Evolutionary conservation across 306 rosid species (phyloP), one percentile per base, ranked within the genome.

Genomic region (Pterocarpus santalinus): DNA sequence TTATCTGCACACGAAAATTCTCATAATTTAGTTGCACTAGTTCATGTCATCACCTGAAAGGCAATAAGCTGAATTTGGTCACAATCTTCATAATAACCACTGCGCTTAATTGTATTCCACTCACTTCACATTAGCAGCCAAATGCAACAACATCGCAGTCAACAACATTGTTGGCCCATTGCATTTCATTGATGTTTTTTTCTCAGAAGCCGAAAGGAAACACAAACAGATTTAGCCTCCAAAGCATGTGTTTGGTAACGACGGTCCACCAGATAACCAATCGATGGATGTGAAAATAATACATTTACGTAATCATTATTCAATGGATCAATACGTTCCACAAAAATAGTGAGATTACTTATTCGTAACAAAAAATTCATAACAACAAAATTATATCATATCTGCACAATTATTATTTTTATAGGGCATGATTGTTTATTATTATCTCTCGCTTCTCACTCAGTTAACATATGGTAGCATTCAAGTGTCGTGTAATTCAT

Each of bases 31-130:
- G 35, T 14, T 72, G 35, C 34, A 7, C 38, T 39, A 10, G 17
- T 16, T 64, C 22, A 38, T 64, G 68, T 53, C 61, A n/a, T 63
- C 49, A 38, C 61, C 17, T 61, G 44, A 32, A 67, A 67, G 66
- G 32, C 72, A 82, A 38, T 68, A 36, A 61, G 28, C 44, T 76
- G 77, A 82, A 64, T 70, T 77, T 63, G 79, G 69, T 82, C 79
- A 53, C 64, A 15, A 13, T 34, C 13, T 70, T 77, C 75, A 82
- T 82, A 44, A 62, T 76, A 38, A 16, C 38, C 39, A 60, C 35
- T 17, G 7, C 16, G 2, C 63, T 22, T 6, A 57, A 66, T 82
- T 2, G 75, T 76, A 2, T 61, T 61, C 66, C 67, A 15, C 46
- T 74, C 22, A 44, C 72, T 22, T 58, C 63, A 16, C 67, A 69